phyloP scores from a whole-genome alignment of 1,284 basidiomycete genomes.

The Serendipita sp. region DNA sequence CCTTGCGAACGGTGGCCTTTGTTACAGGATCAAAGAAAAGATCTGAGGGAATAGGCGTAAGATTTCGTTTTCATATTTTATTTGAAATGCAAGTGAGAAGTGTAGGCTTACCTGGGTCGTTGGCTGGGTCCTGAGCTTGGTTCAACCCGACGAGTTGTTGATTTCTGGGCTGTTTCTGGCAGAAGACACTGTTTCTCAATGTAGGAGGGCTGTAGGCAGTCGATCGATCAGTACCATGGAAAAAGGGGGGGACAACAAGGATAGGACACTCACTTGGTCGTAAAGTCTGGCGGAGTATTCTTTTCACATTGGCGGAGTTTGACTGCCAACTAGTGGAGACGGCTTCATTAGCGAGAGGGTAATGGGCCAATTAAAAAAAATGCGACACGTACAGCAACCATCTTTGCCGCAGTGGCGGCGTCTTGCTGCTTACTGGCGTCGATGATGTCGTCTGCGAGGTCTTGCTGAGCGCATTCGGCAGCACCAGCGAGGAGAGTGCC shows the following conservation, averaged over 20 bases:
- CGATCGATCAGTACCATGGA: neutral
- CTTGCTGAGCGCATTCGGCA: slow-evolving; percentile 44
- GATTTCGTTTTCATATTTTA: neutral
- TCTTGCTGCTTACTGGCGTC: slow-evolving; percentile 21
- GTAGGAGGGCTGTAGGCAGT: neutral
- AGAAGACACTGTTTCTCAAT: slow-evolving; percentile 12
- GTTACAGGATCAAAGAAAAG: slow-evolving; percentile 25
- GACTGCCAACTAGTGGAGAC: slow-evolving; percentile 30
- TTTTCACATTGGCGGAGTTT: slow-evolving; percentile 47
- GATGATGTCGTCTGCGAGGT: slow-evolving; percentile 44
- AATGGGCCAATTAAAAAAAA: neutral
- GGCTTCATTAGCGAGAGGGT: neutral
- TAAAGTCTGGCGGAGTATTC: slow-evolving; percentile 49
- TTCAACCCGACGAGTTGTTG: slow-evolving; percentile 9
- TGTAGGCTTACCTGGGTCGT: slow-evolving; percentile 8
- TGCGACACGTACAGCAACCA: slow-evolving; percentile 7
- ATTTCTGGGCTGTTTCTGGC: slow-evolving; percentile 14
- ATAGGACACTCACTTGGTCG: slow-evolving; percentile 18
- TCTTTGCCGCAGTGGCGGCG: slow-evolving; percentile 12
- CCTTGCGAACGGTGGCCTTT: slow-evolving; percentile 13
- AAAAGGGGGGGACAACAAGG: no score
- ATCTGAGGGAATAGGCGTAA: neutral
- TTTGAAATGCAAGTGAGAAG: no score
- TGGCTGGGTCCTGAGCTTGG: slow-evolving; percentile 11
- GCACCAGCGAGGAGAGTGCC: slow-evolving; percentile 41